phyloP scores from a whole-genome alignment of 2,329 filamentous ascomycete genomes.

The Tothia fuscella region DNA sequence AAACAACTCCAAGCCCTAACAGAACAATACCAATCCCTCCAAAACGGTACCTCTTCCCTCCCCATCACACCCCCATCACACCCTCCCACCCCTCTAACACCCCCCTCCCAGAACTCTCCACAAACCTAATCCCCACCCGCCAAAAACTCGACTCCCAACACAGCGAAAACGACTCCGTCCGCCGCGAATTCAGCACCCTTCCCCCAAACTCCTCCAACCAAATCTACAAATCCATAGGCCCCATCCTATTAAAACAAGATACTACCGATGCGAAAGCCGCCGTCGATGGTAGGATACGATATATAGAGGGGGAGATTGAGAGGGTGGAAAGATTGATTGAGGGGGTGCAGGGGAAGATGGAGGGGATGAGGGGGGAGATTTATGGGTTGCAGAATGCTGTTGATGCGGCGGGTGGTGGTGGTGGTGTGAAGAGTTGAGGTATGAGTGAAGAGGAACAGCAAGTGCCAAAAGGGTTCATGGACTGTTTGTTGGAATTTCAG shows the following conservation, averaged over 20 bases:
- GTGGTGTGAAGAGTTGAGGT: neutral
- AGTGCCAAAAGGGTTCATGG: too few relatives aligned
- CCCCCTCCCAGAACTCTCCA: constrained; percentile 57
- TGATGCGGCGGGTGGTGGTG: neutral
- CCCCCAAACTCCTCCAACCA: constrained; percentile 60
- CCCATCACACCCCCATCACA: constrained; percentile 89
- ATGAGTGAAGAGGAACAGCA: neutral
- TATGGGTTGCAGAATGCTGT: neutral
- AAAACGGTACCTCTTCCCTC: constrained; percentile 60
- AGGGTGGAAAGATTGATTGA: constrained; percentile 55
- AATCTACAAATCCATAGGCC: constrained; percentile 93
- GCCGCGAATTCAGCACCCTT: constrained; percentile 23
- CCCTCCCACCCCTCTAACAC: constrained; percentile 21
- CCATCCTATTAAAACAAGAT: constrained; percentile 89
- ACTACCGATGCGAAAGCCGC: constrained; percentile 80
- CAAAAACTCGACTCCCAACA: constrained; percentile 91
- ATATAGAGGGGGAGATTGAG: constrained; percentile 86
- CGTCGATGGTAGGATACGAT: constrained; percentile 81
- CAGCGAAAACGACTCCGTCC: constrained; percentile 81
- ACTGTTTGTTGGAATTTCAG: too few relatives aligned
- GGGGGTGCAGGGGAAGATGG: constrained; percentile 28
- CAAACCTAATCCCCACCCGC: constrained; percentile 59
- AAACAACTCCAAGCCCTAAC: constrained; percentile 70
- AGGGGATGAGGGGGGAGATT: constrained; percentile 8
- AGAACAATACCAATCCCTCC: constrained; percentile 77